These are phyloP conservation scores for Yamadazyma blattariae DNA, from an alignment of 1,139 yeast species.

Conservation along the genomic window DNA sequence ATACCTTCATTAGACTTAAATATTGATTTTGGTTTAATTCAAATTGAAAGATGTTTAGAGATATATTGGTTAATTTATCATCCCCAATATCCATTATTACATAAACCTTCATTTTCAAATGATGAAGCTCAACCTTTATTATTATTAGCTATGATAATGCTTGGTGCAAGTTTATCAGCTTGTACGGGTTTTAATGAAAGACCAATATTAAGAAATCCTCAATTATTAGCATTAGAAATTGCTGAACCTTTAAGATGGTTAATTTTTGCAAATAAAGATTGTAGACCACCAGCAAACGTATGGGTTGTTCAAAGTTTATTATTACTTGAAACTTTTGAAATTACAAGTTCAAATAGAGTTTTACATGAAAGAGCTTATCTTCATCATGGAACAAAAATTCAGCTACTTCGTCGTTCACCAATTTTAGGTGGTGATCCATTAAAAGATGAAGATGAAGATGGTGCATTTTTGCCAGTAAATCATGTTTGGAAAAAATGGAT, in stretches of 20 bases:
- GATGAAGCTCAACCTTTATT: slow-evolving; percentile 50
- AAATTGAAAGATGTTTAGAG: slow-evolving; percentile 26
- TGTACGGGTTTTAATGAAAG: slow-evolving; percentile 17
- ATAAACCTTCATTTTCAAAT: slow-evolving; percentile 57
- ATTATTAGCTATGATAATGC: slow-evolving; percentile 53
- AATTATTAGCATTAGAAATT: slow-evolving; percentile 32
- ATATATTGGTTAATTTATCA: slow-evolving; percentile 57
- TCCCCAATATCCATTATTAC: slow-evolving; percentile 59
- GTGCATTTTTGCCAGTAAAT: slow-evolving; percentile 12
- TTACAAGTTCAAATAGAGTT: slow-evolving; percentile 38
- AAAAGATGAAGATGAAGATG: slow-evolving; percentile 19
- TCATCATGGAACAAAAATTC: slow-evolving; percentile 74
- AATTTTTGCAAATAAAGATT: slow-evolving; percentile 53
- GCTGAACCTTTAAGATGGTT: slow-evolving; percentile 65
- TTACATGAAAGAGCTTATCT: slow-evolving; percentile 70
- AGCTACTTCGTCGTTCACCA: slow-evolving; percentile 65
- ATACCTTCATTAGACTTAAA: slow-evolving; percentile 33
- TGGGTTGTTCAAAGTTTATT: slow-evolving; percentile 66
- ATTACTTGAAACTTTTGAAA: slow-evolving; percentile 61
- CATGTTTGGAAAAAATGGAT: slow-evolving; percentile 30
- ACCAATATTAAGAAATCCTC: slow-evolving; percentile 16
- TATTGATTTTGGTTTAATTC: slow-evolving; percentile 23
- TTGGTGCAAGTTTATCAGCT: slow-evolving; percentile 43
- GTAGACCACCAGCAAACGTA: slow-evolving; percentile 51
- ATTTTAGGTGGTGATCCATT: slow-evolving; percentile 63